Conservation (phyloP, 1,139 yeast species). For the Petasospora fabianii region DNA sequence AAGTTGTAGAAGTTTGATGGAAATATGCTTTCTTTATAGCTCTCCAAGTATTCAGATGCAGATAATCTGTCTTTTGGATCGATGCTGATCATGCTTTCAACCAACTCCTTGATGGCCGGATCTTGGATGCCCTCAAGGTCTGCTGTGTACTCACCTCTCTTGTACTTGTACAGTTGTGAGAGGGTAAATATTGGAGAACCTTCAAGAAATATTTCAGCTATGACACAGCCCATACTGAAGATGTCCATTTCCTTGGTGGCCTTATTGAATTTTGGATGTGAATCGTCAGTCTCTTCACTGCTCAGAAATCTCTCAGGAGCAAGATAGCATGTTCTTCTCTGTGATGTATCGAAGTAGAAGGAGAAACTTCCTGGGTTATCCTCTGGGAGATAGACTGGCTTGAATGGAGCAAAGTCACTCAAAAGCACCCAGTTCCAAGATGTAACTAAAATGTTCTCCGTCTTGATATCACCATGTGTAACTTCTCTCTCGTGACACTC, state of each 20-base stretch:
- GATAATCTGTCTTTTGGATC: slow-evolving; percentile 59
- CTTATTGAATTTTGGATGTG: slow-evolving; percentile 17
- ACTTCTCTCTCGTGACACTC: slow-evolving; percentile 62
- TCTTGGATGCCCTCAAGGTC: slow-evolving; percentile 55
- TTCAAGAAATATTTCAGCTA: slow-evolving; percentile 84
- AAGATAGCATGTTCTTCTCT: slow-evolving; percentile 79
- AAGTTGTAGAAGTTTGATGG: slow-evolving; percentile 72
- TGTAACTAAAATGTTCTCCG: slow-evolving; percentile 83
- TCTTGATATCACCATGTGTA: slow-evolving; percentile 86
- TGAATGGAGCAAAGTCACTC: slow-evolving; percentile 79
- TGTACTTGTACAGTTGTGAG: slow-evolving; percentile 82
- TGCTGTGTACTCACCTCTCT: slow-evolving; percentile 64
- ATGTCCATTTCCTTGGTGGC: slow-evolving; percentile 75
- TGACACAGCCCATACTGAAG: slow-evolving; percentile 87
- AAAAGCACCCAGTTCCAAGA: slow-evolving; percentile 86
- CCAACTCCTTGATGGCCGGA: slow-evolving; percentile 45
- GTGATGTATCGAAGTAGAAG: slow-evolving; percentile 88
- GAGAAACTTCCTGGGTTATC: slow-evolving; percentile 94
- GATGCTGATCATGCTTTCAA: slow-evolving; percentile 57
- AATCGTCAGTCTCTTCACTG: slow-evolving; percentile 31
- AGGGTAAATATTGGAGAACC: slow-evolving; percentile 85
- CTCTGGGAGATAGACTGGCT: slow-evolving; percentile 85
- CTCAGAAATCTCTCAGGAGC: slow-evolving; percentile 88
- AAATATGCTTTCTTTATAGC: slow-evolving; percentile 51
- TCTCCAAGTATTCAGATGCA: slow-evolving; percentile 50